These are phyloP conservation scores for Parastagonospora avenae DNA, from an alignment of 2,329 filamentous ascomycete genomes.

Conservation along the genomic window DNA sequence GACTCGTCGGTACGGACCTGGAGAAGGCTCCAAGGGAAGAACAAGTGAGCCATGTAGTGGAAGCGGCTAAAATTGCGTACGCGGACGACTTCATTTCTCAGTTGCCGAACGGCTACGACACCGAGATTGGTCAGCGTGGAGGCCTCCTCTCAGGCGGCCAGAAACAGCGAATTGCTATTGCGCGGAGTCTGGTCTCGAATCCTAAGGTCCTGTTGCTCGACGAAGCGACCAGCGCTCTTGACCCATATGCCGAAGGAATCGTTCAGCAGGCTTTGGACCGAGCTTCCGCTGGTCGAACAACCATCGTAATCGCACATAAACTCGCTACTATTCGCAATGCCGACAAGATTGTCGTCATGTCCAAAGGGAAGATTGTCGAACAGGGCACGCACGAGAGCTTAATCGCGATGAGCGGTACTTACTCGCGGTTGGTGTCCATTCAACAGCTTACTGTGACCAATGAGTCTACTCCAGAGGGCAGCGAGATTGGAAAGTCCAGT, in stretches of 20 bases:
- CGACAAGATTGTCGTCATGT: conserved; percentile 96
- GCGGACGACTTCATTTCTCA: conserved; percentile 87
- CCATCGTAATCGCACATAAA: conserved; percentile 94
- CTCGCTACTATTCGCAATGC: conserved; percentile 92
- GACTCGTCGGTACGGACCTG: conserved; percentile 80
- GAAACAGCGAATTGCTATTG: conserved; percentile 96
- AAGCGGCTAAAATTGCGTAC: conserved; percentile 87
- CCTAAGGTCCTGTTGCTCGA: conserved; percentile 92
- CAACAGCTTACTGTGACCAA: conserved; percentile 30
- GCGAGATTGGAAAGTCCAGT: neutral
- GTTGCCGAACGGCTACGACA: conserved; percentile 88
- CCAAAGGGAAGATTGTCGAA: conserved; percentile 82
- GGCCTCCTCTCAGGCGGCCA: conserved; percentile 93
- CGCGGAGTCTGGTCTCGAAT: conserved; percentile 87
- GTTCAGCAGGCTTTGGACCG: conserved; percentile 91
- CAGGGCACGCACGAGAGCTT: conserved; percentile 87
- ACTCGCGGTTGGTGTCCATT: conserved; percentile 52
- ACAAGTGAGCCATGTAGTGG: conserved; percentile 72
- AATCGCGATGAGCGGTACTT: conserved; percentile 72
- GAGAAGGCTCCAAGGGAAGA: conserved; percentile 70
- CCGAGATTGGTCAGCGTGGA: conserved; percentile 92
- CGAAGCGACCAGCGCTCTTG: conserved; percentile 90
- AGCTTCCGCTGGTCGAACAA: conserved; percentile 84
- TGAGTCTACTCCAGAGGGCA: neutral
- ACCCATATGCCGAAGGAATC: conserved; percentile 92